A percentile compares a stretch with the other conserved stretches of the same genome.
Evolutionary conservation across 768 basidiomycete genomes (phyloP).

Genomic region (Boletus insuetus): DNA sequence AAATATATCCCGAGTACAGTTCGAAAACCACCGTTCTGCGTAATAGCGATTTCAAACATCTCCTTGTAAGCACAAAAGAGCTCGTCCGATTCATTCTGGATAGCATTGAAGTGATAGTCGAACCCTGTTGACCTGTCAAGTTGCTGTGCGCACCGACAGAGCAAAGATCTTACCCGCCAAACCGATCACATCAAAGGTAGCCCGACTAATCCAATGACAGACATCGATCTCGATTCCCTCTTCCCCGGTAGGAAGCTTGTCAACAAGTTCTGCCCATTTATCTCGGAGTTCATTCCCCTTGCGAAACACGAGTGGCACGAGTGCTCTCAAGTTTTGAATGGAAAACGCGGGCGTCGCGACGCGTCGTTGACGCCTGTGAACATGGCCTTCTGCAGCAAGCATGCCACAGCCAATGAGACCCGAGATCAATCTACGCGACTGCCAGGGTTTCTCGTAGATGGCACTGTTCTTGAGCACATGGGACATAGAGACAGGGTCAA

Average conservation of each 20-base stretch:
- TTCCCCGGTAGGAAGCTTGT: conserved; percentile 12
- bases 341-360: conserved; percentile 80
- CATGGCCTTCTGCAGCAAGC: conserved; percentile 73
- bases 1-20: conserved; percentile 54
- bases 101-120: conserved; percentile 82
- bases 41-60: conserved; percentile 74
- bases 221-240: conserved; percentile 57
- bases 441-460: conserved; percentile 82
- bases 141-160: background rate
- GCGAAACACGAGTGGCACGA: conserved; percentile 68
- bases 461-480: conserved; percentile 72
- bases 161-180: conserved; percentile 59
- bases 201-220: conserved; percentile 75
- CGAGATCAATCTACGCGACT: conserved; percentile 70
- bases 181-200: conserved; percentile 90
- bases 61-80: conserved; percentile 79
- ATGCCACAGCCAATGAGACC: conserved; percentile 80
- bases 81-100: conserved; percentile 75
- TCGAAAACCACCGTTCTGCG: conserved; percentile 47
- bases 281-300: conserved; percentile 63
- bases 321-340: conserved; percentile 67
- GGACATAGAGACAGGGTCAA: conserved; percentile 72
- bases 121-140: conserved; percentile 53
- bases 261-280: conserved; percentile 55
- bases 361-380: conserved; percentile 78